These are phyloP conservation scores for Xylaria nigripes DNA, from an alignment of 495 filamentous ascomycete species.

Conservation along the genomic window DNA sequence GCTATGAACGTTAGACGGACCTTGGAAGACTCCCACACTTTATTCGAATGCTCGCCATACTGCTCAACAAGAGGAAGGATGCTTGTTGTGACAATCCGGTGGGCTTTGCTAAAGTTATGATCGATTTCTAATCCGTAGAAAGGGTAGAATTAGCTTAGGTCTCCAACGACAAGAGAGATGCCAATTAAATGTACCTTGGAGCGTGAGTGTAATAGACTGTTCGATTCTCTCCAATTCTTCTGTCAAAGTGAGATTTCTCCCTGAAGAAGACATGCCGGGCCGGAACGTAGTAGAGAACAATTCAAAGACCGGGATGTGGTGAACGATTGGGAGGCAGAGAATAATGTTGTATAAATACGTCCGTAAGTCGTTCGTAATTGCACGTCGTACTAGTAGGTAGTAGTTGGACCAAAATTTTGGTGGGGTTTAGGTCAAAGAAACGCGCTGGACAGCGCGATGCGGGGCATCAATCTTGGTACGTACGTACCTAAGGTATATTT, in stretches of 20 bases:
- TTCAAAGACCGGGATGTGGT: background rate
- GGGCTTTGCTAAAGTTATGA: constrained; percentile 93
- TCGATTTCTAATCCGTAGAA: constrained; percentile 94
- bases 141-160: constrained; percentile 6
- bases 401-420: constrained; percentile 1
- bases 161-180: background rate
- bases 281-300: constrained; percentile 31
- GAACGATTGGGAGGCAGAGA: too few relatives aligned
- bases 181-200: constrained; percentile 62
- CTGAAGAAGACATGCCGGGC: constrained; percentile 35
- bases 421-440: constrained; percentile 1
- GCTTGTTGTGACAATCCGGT: constrained; percentile 89
- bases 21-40: constrained; percentile 96
- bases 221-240: constrained; percentile 96
- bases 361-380: too few relatives aligned
- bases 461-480: constrained; percentile 1
- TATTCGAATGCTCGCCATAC: constrained; percentile 85
- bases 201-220: constrained; percentile 89
- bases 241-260: constrained; percentile 69
- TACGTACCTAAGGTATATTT: too few relatives aligned
- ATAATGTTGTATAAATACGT: background rate
- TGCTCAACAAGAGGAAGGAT: constrained; percentile 94
- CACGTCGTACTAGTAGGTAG: too few relatives aligned
- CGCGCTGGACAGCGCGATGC: constrained; percentile 11
- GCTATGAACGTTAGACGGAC: constrained; percentile 35